These are phyloP conservation scores for Pouteria campechiana DNA, from an alignment of 179 eudicot species.

Conservation along the genomic window DNA sequence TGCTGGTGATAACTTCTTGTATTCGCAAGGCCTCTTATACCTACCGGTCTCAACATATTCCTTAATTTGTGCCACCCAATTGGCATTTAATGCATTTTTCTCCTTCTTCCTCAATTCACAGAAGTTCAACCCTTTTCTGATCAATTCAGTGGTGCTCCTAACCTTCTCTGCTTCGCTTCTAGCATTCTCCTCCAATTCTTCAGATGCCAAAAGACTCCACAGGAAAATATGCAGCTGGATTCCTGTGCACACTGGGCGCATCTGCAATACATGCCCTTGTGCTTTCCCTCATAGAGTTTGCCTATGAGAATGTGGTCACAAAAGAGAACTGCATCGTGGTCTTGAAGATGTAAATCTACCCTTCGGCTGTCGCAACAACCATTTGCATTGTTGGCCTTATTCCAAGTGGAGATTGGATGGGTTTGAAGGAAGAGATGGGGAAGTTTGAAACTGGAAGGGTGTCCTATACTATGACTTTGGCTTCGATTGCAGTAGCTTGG, in stretches of 20 bases:
- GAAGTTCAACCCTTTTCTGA: conserved; percentile 42
- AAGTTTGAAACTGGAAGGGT: conserved; percentile 27
- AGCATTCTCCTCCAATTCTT: conserved; percentile 24
- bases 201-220: conserved; percentile 10
- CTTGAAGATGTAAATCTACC: conserved; percentile 27
- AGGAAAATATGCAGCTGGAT: conserved; percentile 23
- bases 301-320: conserved; percentile 28
- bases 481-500: conserved; percentile 54
- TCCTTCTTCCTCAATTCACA: conserved; percentile 52
- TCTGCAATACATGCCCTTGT: conserved; percentile 37
- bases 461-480: conserved; percentile 42
- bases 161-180: conserved; percentile 60
- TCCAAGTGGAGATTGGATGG: conserved; percentile 50
- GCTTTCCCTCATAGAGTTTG: conserved; percentile 35
- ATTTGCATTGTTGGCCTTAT: conserved; percentile 35
- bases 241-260: conserved; percentile 32
- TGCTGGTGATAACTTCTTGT: conserved; percentile 32
- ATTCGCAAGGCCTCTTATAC: conserved; percentile 43
- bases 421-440: conserved; percentile 33
- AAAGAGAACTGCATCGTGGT: conserved; percentile 14
- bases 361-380: conserved; percentile 26
- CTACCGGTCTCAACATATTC: conserved; percentile 66
- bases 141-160: conserved; percentile 49
- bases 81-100: conserved; percentile 60
- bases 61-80: conserved; percentile 46